Base-by-base conservation (phyloP, 495 filamentous ascomycete genomes). In the Trichoderma gamsii region DNA sequence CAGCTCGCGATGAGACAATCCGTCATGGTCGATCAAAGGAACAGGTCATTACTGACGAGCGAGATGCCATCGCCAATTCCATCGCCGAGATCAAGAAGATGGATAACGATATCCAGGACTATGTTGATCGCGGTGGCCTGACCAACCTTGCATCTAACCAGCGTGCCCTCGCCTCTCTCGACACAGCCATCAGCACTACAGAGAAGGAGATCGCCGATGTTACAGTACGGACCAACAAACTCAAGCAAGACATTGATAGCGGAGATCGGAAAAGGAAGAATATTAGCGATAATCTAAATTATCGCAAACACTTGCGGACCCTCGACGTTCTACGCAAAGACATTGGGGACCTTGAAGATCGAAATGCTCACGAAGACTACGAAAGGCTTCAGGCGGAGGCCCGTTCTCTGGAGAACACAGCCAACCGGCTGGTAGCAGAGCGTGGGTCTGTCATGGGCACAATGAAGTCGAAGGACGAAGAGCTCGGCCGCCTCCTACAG, bases 271-370 rank as follows among this genome's bases (percentile, higher is more conserved):
- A 88, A 21, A 90, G 90, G 77, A 87, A 89, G 51, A 90, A 87
- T 70, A 96, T 98, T 72, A 82, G 82, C 18, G 93, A 98, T 73
- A 98, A 98, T 71, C 79, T 97, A 46, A 86, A 85, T 27, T 97
- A 92, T 73, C 91, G 95, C 63, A 87, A 88, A 72, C 87, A 87
- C 61, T 82, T 85, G 65, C 82, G 88, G 52, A 84, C 88, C 64
- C 81, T 96, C 41, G 80, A 92, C 23, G 79, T 76, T 18, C 84
- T 97, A 4, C 74, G 84, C 66, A 74, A 71, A 23, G 91, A 96
- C 71, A 92, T 99, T 70, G 78, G 81, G 32, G 85, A 93, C 70
- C 84, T 98, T 8, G 87, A 92, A 72, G 84, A 84, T 23, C 88
- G 93, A 68, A 92, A 95, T 72, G 92, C 92, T 2, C 88, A 90